Percentiles rank a stretch among this genome's conserved stretches.
phyloP scores from a whole-genome alignment of 352 stramenopile species.

The Phytophthora quininea region DNA sequence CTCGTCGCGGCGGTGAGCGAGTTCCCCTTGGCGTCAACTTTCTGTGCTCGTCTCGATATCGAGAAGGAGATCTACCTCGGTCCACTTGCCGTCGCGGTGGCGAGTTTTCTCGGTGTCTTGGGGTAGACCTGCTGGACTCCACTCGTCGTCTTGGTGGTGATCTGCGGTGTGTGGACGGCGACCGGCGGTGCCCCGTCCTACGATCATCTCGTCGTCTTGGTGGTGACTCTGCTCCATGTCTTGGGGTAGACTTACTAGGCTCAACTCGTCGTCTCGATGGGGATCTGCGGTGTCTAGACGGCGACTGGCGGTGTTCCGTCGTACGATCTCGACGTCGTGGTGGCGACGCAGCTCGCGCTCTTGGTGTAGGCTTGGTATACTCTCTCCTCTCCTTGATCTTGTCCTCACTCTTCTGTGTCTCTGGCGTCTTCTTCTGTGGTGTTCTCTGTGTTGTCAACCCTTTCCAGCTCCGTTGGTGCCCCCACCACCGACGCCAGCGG shows the following conservation, averaged over 20 bases:
- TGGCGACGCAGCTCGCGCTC: not conserved
- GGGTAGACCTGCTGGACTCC: not conserved
- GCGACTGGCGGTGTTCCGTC: not conserved
- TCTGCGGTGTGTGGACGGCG: too few species aligned
- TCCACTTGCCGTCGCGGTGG: too few species aligned
- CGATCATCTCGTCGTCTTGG: not conserved
- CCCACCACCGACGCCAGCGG: not conserved
- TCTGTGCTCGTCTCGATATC: not conserved
- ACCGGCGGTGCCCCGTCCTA: too few species aligned
- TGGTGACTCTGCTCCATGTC: not conserved
- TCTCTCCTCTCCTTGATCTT: conserved; percentile 1
- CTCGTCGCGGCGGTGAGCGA: too few species aligned
- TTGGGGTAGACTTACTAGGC: conserved; percentile 2
- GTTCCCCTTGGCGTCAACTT: not conserved
- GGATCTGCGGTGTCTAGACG: not conserved
- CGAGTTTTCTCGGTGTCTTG: too few species aligned
- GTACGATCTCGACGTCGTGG: not conserved
- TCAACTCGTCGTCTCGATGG: not conserved
- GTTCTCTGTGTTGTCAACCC: conserved; percentile 5
- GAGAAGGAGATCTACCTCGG: not conserved
- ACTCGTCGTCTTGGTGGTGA: not conserved
- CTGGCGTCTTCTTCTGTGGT: conserved; percentile 6
- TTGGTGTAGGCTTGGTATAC: conserved; percentile 1
- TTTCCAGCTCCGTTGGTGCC: not conserved
- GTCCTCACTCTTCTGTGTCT: not conserved